Conservation (phyloP, 2,329 filamentous ascomycete species). For the Colletotrichum agaves region DNA sequence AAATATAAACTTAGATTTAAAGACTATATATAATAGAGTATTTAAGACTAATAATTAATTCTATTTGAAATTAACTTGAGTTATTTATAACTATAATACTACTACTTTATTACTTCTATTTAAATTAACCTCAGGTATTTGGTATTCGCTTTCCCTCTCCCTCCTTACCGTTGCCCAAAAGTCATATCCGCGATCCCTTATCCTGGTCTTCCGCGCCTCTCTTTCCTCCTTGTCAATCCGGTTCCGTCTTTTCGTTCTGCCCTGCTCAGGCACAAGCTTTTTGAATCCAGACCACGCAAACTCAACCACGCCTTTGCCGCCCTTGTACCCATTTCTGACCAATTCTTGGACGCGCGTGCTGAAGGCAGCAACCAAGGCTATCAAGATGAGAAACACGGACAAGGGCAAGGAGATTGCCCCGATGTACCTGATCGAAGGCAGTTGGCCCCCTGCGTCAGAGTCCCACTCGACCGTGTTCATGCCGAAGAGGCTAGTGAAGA, state of each 20-base stretch:
- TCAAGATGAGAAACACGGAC: slow-evolving; percentile 59
- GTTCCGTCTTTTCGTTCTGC: slow-evolving; percentile 38
- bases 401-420: slow-evolving; percentile 60
- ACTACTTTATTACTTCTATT: slow-evolving; percentile 6
- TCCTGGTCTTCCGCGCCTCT: slow-evolving; percentile 26
- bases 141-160: slow-evolving; percentile 53
- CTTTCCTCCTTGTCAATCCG: slow-evolving; percentile 28
- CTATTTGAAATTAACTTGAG: no score
- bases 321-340: slow-evolving; percentile 41
- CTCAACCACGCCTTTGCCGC: not conserved
- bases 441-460: slow-evolving; percentile 46
- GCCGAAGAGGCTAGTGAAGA: slow-evolving; percentile 73
- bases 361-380: slow-evolving; percentile 66
- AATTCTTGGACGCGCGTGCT: slow-evolving; percentile 56
- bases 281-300: not conserved
- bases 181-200: slow-evolving; percentile 50
- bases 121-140: slow-evolving; percentile 52
- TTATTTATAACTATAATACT: no score
- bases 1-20: no score
- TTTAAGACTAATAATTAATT: no score
- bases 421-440: slow-evolving; percentile 56
- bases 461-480: slow-evolving; percentile 74
- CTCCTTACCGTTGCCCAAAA: slow-evolving; percentile 54
- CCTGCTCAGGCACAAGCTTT: slow-evolving; percentile 20
- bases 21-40: no score